Base-by-base conservation (phyloP, 441 rosid species). In the Brassica hybrid region DNA sequence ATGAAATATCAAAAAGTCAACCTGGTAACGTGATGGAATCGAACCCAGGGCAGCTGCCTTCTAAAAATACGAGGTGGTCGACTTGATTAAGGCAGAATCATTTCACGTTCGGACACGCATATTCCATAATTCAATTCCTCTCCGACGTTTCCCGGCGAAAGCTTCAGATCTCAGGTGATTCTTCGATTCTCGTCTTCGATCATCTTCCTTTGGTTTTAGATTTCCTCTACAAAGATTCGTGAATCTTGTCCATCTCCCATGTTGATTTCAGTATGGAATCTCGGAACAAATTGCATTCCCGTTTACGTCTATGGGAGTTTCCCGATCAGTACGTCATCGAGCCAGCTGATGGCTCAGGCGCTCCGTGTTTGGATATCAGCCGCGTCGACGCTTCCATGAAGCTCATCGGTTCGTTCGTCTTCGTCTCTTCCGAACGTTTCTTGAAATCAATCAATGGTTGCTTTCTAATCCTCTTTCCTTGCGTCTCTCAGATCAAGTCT, bases 301-400 rank as follows among this genome's bases (percentile, higher is more conserved):
- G 92, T 0, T 79, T 94, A 88, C 90, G 96, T 61, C 80, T 91
- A 18, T 94, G 98, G 97, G 98, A 94, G 71, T 89, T 94, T 62
- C 94, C 98, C 7, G 98, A 94, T 87, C 91, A 88, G 83, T 94
- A 87, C 75, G 67, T 90, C 14, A 81, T 94, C 78, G 97, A 94
- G 81, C 97, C 98, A 52, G 86, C 90, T 41, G 97, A 94, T 82
- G 98, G 97, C 10, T 88, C 93, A 25, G 60, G 77, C 48, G 86
- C 89, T 48, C 78, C 96, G 57, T 84, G 85, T 69, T 79, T 94
- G 80, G 83, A 88, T 5, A 64, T 94, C 68, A 85, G 85, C 75
- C 90, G 92, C 13, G 76, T 80, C 5, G 92, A 94, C 63, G 94
- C 88, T 65, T 84, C 94, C 54, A 80, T 91, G 87, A 83, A 82